Percentiles rank a stretch among this genome's conserved stretches.
These are phyloP conservation scores for Trametes pubescens DNA, from an alignment of 1,284 basidiomycete species.

Conservation along the genomic window DNA sequence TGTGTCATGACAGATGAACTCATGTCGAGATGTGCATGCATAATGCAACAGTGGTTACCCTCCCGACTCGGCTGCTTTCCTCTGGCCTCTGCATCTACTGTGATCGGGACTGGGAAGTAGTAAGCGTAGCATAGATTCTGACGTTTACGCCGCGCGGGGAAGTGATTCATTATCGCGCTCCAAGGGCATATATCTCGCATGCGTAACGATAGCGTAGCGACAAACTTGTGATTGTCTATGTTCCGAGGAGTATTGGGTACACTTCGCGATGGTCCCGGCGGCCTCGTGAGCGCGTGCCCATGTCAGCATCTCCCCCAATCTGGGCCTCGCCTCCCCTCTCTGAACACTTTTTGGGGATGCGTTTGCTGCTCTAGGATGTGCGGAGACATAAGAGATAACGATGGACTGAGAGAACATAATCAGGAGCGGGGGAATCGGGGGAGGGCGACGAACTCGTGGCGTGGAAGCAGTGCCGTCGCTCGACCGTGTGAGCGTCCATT, in stretches of 20 bases:
- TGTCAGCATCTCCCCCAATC: no score
- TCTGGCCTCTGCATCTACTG: no score
- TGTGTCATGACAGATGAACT: no score
- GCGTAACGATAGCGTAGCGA: not conserved
- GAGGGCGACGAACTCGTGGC: conserved; percentile 36
- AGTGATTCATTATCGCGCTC: no score
- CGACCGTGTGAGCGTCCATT: conserved; percentile 27
- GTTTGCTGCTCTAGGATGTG: not conserved
- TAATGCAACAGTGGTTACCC: not conserved
- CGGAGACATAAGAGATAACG: not conserved
- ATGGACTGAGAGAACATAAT: not conserved
- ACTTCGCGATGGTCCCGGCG: no score
- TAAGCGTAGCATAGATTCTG: no score
- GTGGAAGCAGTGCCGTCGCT: conserved; percentile 37
- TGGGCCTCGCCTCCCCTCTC: no score
- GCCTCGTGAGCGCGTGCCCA: no score
- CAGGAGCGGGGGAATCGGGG: conserved; percentile 25
- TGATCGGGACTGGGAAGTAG: no score
- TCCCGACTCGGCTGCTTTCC: not conserved
- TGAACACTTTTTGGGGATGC: no score
- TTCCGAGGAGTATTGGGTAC: not conserved
- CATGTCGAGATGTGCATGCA: not conserved
- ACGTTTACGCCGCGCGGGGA: no score
- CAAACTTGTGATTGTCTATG: not conserved
- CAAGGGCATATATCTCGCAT: no score